Evolutionary conservation across 495 filamentous ascomycete genomes (phyloP), one percentile per base, ranked within the genome.

Genomic region (Aspergillus steynii): DNA sequence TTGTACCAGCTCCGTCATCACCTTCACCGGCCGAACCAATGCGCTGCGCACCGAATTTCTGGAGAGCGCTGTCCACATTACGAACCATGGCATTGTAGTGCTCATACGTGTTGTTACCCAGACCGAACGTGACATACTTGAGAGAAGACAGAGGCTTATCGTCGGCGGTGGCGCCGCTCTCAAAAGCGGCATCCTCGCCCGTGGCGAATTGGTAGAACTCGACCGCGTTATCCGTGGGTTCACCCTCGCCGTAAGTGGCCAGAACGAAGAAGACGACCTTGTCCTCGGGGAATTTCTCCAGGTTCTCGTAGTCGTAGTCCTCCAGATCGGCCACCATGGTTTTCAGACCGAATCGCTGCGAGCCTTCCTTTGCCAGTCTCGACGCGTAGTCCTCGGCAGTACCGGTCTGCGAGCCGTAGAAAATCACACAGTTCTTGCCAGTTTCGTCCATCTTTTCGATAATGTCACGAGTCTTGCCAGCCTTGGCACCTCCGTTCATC

Each of bases 31-130:
- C 92, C 47, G 86, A 79, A 9, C 94, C 92, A 64, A 99, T 92
- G 59, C 92, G 83, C 55, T 83, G 82, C 25, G 90, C 95, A 60
- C 95, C 95, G 29, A 93, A 80, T 66, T 90, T 93, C 64, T 83
- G 77, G 50, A 99, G 77, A 37, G 88, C 88, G 63, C 87, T 84
- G 73, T 96, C 86, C 59, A 96, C 86, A 61, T 92, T 89, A 61
- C 95, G 91, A 59, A 99, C 94, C 92, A 99, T 96, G 45, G 91
- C 88, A 77, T 99, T 97, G 83, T 98, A 99, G 80, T 99, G 96
- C 68, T 99, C 95, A 66, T 99, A 99, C 29, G 95, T 99, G 79
- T 99, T 99, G 82, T 99, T 84, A 63, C 95, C 95, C 10, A 99
- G 85, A 68, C 95, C 95, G 71, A 99, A 99, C 49, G 94, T 83